Conservation (phyloP, 352 stramenopile species). For the Blastocystis sp. region DNA sequence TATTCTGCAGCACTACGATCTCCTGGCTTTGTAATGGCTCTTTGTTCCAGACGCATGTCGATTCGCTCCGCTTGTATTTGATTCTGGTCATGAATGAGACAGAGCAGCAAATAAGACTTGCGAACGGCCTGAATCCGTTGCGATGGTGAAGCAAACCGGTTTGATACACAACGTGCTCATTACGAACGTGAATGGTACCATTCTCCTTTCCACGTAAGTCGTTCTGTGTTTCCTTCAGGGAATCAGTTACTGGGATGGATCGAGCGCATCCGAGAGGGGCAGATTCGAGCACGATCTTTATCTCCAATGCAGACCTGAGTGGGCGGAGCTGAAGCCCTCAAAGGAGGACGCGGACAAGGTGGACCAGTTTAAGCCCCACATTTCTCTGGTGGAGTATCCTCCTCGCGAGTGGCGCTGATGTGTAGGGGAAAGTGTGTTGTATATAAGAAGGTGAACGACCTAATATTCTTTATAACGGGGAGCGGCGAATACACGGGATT, state of each 20-base stretch:
- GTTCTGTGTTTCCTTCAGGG: background rate
- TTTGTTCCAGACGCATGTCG: conserved; percentile 9
- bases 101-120: background rate
- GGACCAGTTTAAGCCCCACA: conserved; percentile 29
- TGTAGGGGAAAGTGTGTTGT: conserved; percentile 54
- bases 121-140: background rate
- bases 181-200: conserved; percentile 63
- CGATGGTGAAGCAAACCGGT: conserved; percentile 39
- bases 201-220: conserved; percentile 48
- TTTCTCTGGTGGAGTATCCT: conserved; percentile 29
- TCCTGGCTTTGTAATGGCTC: background rate
- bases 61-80: background rate
- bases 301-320: conserved; percentile 47
- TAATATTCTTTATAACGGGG: conserved; percentile 68
- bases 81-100: background rate
- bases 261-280: conserved; percentile 25
- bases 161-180: conserved; percentile 69
- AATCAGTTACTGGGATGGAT: conserved; percentile 71
- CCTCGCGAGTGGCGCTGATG: background rate
- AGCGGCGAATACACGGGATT: conserved; percentile 50
- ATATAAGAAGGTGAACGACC: conserved; percentile 39
- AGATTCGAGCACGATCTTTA: conserved; percentile 71
- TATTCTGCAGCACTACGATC: conserved; percentile 37
- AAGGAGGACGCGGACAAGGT: conserved; percentile 1
- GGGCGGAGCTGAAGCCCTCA: conserved; percentile 33